Evolutionary conservation across 139 green algal genomes (phyloP).

Genomic region (Eudorina sp.): DNA sequence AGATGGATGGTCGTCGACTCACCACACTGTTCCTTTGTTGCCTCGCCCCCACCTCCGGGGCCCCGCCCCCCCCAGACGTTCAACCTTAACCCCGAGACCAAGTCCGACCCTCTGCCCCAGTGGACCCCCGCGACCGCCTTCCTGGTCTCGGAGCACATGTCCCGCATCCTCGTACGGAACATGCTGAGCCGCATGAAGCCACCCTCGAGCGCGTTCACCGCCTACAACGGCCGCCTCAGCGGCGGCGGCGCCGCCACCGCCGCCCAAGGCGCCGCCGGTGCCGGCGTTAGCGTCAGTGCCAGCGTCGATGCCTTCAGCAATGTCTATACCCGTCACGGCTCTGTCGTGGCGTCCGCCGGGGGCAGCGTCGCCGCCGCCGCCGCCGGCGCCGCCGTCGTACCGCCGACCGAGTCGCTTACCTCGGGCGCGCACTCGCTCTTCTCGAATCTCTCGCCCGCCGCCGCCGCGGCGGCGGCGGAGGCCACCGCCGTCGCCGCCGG

Average conservation of each 20-base stretch:
- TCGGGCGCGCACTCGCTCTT: neutral
- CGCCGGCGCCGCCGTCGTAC: neutral
- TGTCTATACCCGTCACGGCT: neutral
- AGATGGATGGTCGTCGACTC: too few relatives aligned
- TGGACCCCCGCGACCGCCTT: slow-evolving; percentile 51
- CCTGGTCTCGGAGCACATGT: slow-evolving; percentile 42
- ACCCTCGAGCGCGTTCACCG: neutral
- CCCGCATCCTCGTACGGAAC: neutral
- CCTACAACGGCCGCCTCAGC: neutral
- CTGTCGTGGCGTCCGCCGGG: too few relatives aligned
- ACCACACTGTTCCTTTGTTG: too few relatives aligned
- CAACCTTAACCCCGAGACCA: slow-evolving; percentile 46
- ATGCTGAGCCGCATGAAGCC: neutral
- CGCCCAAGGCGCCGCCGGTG: neutral
- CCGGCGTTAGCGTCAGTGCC: too few relatives aligned
- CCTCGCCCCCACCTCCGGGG: too few relatives aligned
- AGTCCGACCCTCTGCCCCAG: neutral
- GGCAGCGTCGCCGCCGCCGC: neutral
- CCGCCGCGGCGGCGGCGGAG: neutral
- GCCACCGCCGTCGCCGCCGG: neutral
- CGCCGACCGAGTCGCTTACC: neutral
- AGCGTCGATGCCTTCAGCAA: too few relatives aligned
- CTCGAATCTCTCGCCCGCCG: neutral
- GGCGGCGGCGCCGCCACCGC: neutral
- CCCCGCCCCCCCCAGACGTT: slow-evolving; percentile 18